Evolutionary conservation across 371 early-diverging fungal species (phyloP).

Genomic region (Saksenaea oblongispora): DNA sequence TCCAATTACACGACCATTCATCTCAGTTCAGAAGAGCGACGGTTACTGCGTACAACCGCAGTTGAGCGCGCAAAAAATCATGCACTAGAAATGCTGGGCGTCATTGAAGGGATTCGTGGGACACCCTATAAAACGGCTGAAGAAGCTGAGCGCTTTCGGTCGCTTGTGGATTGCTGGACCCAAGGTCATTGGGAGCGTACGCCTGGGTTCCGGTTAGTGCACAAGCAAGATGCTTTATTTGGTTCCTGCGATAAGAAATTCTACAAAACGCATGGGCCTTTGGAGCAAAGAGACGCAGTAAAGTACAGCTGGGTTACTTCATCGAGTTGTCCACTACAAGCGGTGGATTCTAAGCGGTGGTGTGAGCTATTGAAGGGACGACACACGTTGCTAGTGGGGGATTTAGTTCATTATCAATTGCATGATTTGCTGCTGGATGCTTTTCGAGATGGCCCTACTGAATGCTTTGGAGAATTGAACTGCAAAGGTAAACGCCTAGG

Average conservation of each 20-base stretch:
- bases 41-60: background rate
- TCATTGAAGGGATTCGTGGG: conserved; percentile 15
- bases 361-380: conserved; percentile 37
- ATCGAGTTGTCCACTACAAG: conserved; percentile 10
- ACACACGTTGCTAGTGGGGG: conserved; percentile 55
- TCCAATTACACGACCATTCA: background rate
- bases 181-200: conserved; percentile 13
- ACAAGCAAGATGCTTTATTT: conserved; percentile 46
- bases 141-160: conserved; percentile 8
- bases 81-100: background rate
- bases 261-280: conserved; percentile 19
- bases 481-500: conserved; percentile 59
- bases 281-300: conserved; percentile 26
- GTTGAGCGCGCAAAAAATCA: background rate
- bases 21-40: background rate
- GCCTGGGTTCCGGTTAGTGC: conserved; percentile 8
- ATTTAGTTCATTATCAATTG: conserved; percentile 56
- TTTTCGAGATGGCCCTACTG: conserved; percentile 47
- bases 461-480: conserved; percentile 57
- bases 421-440: conserved; percentile 57
- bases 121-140: background rate
- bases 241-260: conserved; percentile 40
- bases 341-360: conserved; percentile 22
- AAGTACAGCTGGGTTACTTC: conserved; percentile 29
- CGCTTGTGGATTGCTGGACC: conserved; percentile 20